These are phyloP conservation scores for Tolypocladium sp. DNA, from an alignment of 2,329 filamentous ascomycete genomes.

Conservation along the genomic window DNA sequence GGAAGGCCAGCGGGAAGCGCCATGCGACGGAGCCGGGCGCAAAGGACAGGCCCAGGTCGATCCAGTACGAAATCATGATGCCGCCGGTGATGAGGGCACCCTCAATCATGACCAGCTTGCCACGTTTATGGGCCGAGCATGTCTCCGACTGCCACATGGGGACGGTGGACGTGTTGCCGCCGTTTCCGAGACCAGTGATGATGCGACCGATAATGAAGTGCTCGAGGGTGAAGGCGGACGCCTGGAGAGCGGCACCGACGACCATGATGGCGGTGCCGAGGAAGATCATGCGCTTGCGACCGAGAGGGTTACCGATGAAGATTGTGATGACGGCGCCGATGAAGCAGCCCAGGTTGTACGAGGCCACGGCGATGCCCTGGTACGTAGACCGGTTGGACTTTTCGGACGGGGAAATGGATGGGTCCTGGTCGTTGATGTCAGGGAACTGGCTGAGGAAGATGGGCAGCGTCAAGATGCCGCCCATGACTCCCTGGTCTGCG, in stretches of 20 bases:
- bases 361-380: slow-evolving; percentile 45
- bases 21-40: slow-evolving; percentile 30
- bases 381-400: slow-evolving; percentile 37
- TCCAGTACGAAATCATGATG: slow-evolving; percentile 51
- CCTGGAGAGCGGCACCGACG: slow-evolving; percentile 51
- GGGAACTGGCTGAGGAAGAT: slow-evolving; percentile 51
- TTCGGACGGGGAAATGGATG: slow-evolving; percentile 23
- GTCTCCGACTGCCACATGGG: slow-evolving; percentile 55
- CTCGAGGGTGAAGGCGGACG: slow-evolving; percentile 41
- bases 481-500: slow-evolving; percentile 67
- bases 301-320: slow-evolving; percentile 55
- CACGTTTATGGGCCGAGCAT: slow-evolving; percentile 45
- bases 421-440: slow-evolving; percentile 33
- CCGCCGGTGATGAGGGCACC: slow-evolving; percentile 48
- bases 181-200: slow-evolving; percentile 50
- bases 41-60: slow-evolving; percentile 49
- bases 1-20: slow-evolving; percentile 51
- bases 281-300: slow-evolving; percentile 49
- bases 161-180: slow-evolving; percentile 44
- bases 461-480: slow-evolving; percentile 60
- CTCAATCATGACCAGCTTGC: slow-evolving; percentile 53
- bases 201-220: slow-evolving; percentile 51
- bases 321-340: slow-evolving; percentile 56
- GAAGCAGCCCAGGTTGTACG: slow-evolving; percentile 53
- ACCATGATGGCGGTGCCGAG: slow-evolving; percentile 48